phyloP scores from a whole-genome alignment of 176 grass and related monocot genomes.

The Aechmea fasciata region DNA sequence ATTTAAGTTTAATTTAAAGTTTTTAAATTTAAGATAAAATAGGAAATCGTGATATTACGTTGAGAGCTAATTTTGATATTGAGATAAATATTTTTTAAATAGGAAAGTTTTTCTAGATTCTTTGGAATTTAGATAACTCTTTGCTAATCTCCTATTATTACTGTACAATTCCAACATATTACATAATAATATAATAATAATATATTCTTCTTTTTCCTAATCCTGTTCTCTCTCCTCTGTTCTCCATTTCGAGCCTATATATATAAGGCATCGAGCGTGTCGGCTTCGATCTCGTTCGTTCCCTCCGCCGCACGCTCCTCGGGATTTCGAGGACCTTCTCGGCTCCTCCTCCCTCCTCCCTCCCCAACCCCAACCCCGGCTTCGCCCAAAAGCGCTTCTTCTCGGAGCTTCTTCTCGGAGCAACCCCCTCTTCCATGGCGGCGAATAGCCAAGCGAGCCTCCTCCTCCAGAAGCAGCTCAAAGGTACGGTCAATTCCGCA shows the following conservation, averaged over 20 bases:
- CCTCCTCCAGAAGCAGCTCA: conserved; percentile 29
- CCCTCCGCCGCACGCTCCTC: not conserved
- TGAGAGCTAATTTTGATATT: no score
- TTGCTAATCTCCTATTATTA: no score
- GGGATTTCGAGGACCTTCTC: not conserved
- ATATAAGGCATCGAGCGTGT: not conserved
- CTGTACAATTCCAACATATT: no score
- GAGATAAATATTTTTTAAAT: no score
- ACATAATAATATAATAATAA: no score
- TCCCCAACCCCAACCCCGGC: no score
- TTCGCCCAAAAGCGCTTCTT: not conserved
- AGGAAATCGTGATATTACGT: no score
- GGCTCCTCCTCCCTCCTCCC: no score
- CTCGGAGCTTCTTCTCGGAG: not conserved
- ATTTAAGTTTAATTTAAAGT: no score
- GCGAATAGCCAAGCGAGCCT: conserved; percentile 27
- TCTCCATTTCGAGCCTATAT: not conserved
- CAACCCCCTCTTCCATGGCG: not conserved
- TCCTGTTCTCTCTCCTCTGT: not conserved
- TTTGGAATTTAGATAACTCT: no score
- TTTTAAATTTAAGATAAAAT: no score
- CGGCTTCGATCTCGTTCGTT: not conserved
- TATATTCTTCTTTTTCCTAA: not conserved
- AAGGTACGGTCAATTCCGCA: conserved; percentile 9
- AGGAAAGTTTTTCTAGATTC: no score